Percentiles rank a stretch among this genome's conserved stretches.
These are phyloP conservation scores for Danielia oregonensis DNA, from an alignment of 805 yeast genomes.

Conservation along the genomic window DNA sequence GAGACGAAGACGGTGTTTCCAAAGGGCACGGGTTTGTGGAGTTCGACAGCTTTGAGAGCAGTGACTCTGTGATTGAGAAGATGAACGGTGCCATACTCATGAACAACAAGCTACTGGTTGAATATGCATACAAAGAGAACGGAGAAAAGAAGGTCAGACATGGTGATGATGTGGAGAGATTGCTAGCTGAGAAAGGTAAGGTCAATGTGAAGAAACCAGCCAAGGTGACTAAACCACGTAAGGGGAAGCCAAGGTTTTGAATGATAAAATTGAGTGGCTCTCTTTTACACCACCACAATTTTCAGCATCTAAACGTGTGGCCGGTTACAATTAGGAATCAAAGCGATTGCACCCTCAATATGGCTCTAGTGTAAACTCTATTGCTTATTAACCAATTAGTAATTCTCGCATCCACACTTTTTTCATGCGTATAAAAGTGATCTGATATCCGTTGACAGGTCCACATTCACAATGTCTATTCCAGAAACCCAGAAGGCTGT, in stretches of 20 bases:
- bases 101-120: constrained; percentile 58
- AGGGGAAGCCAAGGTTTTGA: too few relatives aligned
- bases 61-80: constrained; percentile 68
- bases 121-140: constrained; percentile 67
- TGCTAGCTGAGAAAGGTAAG: constrained; percentile 62
- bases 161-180: constrained; percentile 77
- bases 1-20: constrained; percentile 48
- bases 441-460: too few relatives aligned
- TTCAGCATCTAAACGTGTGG: too few relatives aligned
- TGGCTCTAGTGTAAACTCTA: too few relatives aligned
- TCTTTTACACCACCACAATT: not conserved
- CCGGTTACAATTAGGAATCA: too few relatives aligned
- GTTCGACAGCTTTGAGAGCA: constrained; percentile 58
- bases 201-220: constrained; percentile 22
- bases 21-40: constrained; percentile 67
- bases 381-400: too few relatives aligned
- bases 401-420: too few relatives aligned
- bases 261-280: too few relatives aligned
- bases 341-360: too few relatives aligned
- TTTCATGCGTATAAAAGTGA: too few relatives aligned
- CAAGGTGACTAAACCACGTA: constrained; percentile 1
- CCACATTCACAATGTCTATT: constrained; percentile 24
- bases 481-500: constrained; percentile 58
- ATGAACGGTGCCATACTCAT: constrained; percentile 68
- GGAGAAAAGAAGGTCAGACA: constrained; percentile 48